Evolutionary conservation across 139 green algal species (phyloP).

Genomic region (Chlorella sp.): DNA sequence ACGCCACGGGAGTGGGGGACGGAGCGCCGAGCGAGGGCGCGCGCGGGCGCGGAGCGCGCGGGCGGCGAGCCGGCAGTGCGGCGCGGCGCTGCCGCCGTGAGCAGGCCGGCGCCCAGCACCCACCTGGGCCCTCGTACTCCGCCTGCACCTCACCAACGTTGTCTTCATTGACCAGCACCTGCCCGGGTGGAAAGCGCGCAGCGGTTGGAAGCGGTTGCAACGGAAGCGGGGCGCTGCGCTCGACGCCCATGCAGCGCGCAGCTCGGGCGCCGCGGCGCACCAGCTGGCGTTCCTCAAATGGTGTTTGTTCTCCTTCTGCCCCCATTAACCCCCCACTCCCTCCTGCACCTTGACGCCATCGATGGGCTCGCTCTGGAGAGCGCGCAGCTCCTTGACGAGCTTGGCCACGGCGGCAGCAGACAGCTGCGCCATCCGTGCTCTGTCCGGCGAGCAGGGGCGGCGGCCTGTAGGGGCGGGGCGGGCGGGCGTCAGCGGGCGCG

Average conservation of each 20-base stretch:
- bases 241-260: too few species aligned
- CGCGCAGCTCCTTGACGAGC: constrained; percentile 76
- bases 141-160: constrained; percentile 86
- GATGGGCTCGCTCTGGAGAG: constrained; percentile 76
- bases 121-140: constrained; percentile 86
- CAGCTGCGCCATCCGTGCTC: constrained; percentile 13
- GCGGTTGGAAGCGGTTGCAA: background rate
- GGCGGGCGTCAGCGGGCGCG: too few species aligned
- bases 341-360: constrained; percentile 47
- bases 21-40: too few species aligned
- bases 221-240: background rate
- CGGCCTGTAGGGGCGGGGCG: too few species aligned
- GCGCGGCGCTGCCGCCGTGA: background rate
- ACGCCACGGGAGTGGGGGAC: background rate
- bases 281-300: too few species aligned
- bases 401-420: constrained; percentile 37
- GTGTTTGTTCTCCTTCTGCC: too few species aligned
- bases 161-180: constrained; percentile 83
- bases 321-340: background rate
- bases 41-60: too few species aligned
- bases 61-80: background rate
- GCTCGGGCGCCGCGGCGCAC: too few species aligned
- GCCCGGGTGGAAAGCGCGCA: constrained; percentile 12
- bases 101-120: background rate
- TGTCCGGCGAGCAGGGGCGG: too few species aligned